phyloP scores from a whole-genome alignment of 2,329 filamentous ascomycete genomes.

The Penicillium decumbens region DNA sequence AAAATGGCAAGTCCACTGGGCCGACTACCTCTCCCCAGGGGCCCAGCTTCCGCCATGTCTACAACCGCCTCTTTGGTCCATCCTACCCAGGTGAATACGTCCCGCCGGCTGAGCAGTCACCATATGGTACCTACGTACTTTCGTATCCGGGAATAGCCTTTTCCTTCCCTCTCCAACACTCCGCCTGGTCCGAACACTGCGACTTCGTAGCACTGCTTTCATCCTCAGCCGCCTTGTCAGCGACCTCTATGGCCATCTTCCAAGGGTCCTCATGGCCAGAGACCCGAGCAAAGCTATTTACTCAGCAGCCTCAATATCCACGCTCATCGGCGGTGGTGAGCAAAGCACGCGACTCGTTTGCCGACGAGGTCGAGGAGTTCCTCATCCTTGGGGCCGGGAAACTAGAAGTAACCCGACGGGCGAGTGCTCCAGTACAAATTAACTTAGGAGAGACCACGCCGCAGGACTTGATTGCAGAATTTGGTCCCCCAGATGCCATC shows the following conservation, averaged over 20 bases:
- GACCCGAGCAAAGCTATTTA: conserved; percentile 71
- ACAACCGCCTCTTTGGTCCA: conserved; percentile 86
- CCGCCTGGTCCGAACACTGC: conserved; percentile 65
- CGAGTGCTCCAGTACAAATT: conserved; percentile 64
- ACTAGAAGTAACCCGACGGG: conserved; percentile 71
- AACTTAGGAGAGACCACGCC: conserved; percentile 79
- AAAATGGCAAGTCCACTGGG: conserved; percentile 41
- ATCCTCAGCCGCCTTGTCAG: conserved; percentile 68
- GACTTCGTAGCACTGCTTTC: conserved; percentile 86
- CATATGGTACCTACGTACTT: conserved; percentile 73
- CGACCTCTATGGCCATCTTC: conserved; percentile 85
- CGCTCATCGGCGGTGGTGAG: conserved; percentile 65
- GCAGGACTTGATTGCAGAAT: conserved; percentile 82
- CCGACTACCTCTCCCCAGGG: conserved; percentile 46
- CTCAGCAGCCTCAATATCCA: conserved; percentile 66
- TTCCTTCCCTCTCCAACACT: conserved; percentile 72
- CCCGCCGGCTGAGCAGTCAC: conserved; percentile 53
- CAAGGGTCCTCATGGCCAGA: conserved; percentile 87
- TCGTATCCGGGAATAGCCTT: conserved; percentile 95
- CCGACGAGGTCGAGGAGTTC: conserved; percentile 81
- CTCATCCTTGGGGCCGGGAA: conserved; percentile 72
- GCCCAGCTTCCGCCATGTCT: conserved; percentile 82
- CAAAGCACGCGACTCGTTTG: conserved; percentile 71
- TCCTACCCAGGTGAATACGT: conserved; percentile 93
- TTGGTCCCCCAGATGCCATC: conserved; percentile 89